These are phyloP conservation scores for Euphorbia peplus DNA, from an alignment of 345 rosid genomes.

Conservation along the genomic window DNA sequence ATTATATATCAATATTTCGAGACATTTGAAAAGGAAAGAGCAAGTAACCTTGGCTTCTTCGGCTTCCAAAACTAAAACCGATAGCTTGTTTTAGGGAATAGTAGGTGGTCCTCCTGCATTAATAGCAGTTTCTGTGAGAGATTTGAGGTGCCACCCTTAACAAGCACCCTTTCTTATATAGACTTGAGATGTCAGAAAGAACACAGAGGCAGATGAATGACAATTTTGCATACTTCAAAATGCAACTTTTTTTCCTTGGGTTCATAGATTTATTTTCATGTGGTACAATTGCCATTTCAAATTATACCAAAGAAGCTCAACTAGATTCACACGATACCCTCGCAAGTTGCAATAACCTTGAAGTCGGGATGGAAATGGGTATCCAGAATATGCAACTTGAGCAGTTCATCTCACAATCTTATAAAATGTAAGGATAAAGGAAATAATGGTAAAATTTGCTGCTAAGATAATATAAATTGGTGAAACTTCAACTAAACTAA, in stretches of 20 bases:
- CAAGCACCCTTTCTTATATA: not conserved
- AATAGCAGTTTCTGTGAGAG: not conserved
- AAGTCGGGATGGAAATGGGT: no score
- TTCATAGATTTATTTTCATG: not conserved
- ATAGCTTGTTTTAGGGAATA: not conserved
- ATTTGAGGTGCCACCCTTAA: not conserved
- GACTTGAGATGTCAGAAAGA: not conserved
- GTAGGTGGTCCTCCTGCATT: not conserved
- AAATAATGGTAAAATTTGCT: no score
- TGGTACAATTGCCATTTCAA: not conserved
- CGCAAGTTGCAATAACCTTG: no score
- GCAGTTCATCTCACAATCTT: no score
- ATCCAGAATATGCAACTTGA: no score
- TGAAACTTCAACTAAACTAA: no score
- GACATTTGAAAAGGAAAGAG: constrained; percentile 91
- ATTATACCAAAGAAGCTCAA: not conserved
- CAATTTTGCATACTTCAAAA: not conserved
- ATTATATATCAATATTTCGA: constrained; percentile 84
- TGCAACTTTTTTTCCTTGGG: not conserved
- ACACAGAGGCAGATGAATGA: not conserved
- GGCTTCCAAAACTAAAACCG: constrained; percentile 44
- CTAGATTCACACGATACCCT: not conserved
- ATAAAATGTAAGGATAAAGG: no score
- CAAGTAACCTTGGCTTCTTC: constrained; percentile 83
- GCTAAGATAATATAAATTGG: no score